These are phyloP conservation scores for Nannochloropsis gaditana DNA, from an alignment of 108 stramenopile genomes.

Conservation along the genomic window DNA sequence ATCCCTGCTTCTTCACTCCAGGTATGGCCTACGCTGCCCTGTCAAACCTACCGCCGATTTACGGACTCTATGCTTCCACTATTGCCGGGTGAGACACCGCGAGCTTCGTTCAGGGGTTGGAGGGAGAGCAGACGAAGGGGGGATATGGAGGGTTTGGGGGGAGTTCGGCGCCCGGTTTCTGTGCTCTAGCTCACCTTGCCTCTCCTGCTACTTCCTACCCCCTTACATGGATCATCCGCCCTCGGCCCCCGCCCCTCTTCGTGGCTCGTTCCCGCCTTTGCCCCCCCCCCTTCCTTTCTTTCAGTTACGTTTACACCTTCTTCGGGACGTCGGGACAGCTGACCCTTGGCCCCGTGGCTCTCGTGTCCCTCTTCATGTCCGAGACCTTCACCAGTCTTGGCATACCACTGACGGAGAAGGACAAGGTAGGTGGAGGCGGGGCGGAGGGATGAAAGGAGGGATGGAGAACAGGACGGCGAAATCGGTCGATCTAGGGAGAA, in stretches of 20 bases:
- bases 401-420: neutral
- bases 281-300: neutral
- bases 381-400: neutral
- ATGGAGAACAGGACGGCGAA: neutral
- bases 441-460: neutral
- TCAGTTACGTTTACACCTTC: neutral
- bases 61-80: slow-evolving; percentile 7
- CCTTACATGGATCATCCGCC: neutral
- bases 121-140: no score
- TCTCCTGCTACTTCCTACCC: neutral
- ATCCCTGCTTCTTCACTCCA: neutral
- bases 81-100: neutral
- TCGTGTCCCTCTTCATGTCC: slow-evolving; percentile 21
- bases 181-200: neutral
- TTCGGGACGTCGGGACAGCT: slow-evolving; percentile 18
- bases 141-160: no score
- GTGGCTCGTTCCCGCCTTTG: neutral
- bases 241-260: neutral
- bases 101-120: no score
- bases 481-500: no score
- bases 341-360: slow-evolving; percentile 18
- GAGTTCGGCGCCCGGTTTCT: no score
- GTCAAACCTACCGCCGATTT: neutral
- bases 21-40: slow-evolving; percentile 22
- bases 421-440: neutral